Evolutionary conservation across 2,329 filamentous ascomycete genomes (phyloP), one percentile per base, ranked within the genome.

Genomic region (Cercospora beticola): DNA sequence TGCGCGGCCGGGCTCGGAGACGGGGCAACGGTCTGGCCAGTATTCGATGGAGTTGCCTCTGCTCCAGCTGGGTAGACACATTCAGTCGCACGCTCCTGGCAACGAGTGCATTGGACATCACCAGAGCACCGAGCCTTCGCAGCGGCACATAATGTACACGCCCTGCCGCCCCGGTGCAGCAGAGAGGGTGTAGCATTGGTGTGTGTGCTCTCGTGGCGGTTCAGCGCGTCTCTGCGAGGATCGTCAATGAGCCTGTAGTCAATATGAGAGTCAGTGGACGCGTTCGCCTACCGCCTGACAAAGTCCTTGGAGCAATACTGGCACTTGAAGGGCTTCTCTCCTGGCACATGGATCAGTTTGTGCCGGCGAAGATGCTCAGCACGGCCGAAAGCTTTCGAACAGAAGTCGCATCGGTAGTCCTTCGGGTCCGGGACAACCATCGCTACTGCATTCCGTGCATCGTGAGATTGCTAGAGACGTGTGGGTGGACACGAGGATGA

Each of bases 71-170:
- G 75, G 62, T 77, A 77, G n/a, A 65, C 31, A 63, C 76, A 78
- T 30, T 68, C 61, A 10, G 71, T 33, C 9, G 61, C 67, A 10
- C 76, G 73, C 12, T 71, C 67, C 23, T 62, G 64, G 63, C 77
- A 78, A 23, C 76, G 69, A 2, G 62, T 62, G 36, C 77, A 79
- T n/a, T 67, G 69, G 12, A 68, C 62, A 9, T 71, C 73, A 33
- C 77, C 76, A 33, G 77, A 75, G 61, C 76, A 79, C 63, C 72
- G 72, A 9, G 77, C 73, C 31, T 77, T 76, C 31, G 76, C 73
- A 10, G 66, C 59, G 4, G 74, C 74, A 65, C 76, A 78, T 58
- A 71, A 66, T 30, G 69, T 65, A 66, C 76, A 78, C 4, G 76
- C 76, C 52, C 76, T 66, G 26, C 67, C 70, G 31, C 75, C 75